phyloP scores from a whole-genome alignment of 192 early-diverging fungal genomes.

The Linnemannia schmuckeri region DNA sequence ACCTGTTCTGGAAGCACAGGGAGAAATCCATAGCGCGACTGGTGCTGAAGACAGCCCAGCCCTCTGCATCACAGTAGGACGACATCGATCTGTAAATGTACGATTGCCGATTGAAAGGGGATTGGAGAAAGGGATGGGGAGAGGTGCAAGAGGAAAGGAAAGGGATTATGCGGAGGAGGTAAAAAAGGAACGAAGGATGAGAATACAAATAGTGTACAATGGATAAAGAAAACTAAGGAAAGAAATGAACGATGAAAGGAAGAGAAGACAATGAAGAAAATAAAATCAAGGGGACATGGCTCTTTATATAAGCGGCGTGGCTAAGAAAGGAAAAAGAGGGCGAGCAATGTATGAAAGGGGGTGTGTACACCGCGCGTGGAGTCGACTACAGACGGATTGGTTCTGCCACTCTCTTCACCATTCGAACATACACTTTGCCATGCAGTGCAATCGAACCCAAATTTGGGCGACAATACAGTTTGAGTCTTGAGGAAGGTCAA shows the following conservation, averaged over 20 bases:
- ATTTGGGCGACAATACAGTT: not conserved
- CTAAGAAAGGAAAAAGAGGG: not conserved
- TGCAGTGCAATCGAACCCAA: not conserved
- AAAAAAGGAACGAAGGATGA: not conserved
- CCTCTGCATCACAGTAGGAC: constrained; percentile 37
- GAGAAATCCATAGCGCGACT: constrained; percentile 30
- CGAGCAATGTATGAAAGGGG: too few species aligned
- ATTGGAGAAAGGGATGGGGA: not conserved
- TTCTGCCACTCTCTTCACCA: not conserved
- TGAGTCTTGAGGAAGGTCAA: not conserved
- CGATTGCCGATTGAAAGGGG: not conserved
- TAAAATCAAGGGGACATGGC: not conserved
- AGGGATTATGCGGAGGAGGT: not conserved
- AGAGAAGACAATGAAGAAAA: constrained; percentile 5
- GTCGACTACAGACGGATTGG: not conserved
- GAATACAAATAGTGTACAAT: too few species aligned
- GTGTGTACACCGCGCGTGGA: not conserved
- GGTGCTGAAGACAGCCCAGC: constrained; percentile 24
- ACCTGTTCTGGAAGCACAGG: constrained; percentile 44
- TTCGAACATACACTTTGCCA: not conserved
- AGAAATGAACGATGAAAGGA: not conserved
- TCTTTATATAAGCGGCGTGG: constrained; percentile 7
- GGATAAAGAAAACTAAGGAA: too few species aligned
- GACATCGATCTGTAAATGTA: not conserved
- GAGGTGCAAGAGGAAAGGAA: not conserved